Evolutionary conservation across 257 asterid species (phyloP).

Genomic region (Nicotiana benthamiana): DNA sequence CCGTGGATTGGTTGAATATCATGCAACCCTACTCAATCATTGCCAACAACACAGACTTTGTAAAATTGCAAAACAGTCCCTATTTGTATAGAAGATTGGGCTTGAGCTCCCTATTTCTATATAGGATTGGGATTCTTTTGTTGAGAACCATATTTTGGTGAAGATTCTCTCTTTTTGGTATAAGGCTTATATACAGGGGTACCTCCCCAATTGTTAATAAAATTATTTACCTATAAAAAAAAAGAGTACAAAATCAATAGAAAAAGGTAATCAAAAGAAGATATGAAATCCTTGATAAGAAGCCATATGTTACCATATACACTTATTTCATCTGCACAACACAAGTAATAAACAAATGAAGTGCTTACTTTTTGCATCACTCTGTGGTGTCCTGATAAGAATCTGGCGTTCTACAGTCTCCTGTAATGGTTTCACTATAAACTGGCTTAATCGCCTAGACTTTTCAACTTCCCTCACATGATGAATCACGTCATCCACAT

Average conservation of each 20-base stretch:
- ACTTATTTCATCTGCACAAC: neutral
- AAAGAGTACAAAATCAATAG: neutral
- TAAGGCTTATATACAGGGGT: too few relatives aligned
- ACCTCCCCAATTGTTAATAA: too few relatives aligned
- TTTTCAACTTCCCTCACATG: constrained; percentile 19
- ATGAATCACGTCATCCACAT: constrained; percentile 8
- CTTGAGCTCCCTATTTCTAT: too few relatives aligned
- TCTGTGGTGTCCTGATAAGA: constrained; percentile 33
- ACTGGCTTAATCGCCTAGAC: constrained; percentile 21
- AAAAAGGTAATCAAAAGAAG: neutral
- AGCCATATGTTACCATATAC: neutral
- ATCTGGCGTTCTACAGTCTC: constrained; percentile 41
- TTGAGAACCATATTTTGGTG: too few relatives aligned
- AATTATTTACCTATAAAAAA: too few relatives aligned
- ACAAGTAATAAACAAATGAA: constrained; percentile 6
- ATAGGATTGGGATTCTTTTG: too few relatives aligned
- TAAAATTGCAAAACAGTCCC: too few relatives aligned
- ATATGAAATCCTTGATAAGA: neutral
- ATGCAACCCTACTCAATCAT: neutral
- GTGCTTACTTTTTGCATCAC: constrained; percentile 33
- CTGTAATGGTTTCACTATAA: constrained; percentile 42
- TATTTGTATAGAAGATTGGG: too few relatives aligned
- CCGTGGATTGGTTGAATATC: neutral
- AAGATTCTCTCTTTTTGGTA: too few relatives aligned
- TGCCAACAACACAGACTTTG: neutral